phyloP scores from a whole-genome alignment of 345 rosid genomes.

The Citrus cavaleriei region DNA sequence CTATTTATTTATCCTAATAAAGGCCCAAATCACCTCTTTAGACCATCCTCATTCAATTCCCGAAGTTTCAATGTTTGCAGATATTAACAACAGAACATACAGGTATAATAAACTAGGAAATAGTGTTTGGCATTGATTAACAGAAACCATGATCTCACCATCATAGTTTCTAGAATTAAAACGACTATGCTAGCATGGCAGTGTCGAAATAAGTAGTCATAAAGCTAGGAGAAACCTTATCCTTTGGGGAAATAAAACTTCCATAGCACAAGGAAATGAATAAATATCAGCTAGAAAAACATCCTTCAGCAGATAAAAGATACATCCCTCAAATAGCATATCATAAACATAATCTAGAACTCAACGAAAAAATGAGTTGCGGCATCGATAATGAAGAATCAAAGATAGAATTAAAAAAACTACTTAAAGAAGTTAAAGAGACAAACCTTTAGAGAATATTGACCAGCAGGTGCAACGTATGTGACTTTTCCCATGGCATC shows the following conservation, averaged over 20 bases:
- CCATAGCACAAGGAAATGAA: not conserved
- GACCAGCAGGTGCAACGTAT: constrained; percentile 96
- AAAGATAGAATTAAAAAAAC: not conserved
- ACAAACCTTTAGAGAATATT: constrained; percentile 88
- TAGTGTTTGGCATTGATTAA: not conserved
- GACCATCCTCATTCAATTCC: not conserved
- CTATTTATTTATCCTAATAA: not conserved
- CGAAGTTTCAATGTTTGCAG: not conserved
- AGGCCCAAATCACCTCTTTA: not conserved
- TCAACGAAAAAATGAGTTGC: not conserved
- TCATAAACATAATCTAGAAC: not conserved
- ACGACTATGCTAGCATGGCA: not conserved
- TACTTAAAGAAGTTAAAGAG: constrained; percentile 3
- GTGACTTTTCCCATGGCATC: constrained; percentile 95
- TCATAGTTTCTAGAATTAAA: not conserved
- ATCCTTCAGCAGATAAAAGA: not conserved
- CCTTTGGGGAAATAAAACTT: not conserved
- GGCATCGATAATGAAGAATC: not conserved
- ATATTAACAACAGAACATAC: not conserved
- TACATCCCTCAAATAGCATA: not conserved
- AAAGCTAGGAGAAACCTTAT: not conserved
- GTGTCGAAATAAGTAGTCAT: not conserved
- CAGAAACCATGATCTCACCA: not conserved
- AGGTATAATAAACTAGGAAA: not conserved
- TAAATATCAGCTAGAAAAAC: not conserved